Evolutionary conservation across 768 basidiomycete species (phyloP).

Genomic region (Cyclocybe aegerita): DNA sequence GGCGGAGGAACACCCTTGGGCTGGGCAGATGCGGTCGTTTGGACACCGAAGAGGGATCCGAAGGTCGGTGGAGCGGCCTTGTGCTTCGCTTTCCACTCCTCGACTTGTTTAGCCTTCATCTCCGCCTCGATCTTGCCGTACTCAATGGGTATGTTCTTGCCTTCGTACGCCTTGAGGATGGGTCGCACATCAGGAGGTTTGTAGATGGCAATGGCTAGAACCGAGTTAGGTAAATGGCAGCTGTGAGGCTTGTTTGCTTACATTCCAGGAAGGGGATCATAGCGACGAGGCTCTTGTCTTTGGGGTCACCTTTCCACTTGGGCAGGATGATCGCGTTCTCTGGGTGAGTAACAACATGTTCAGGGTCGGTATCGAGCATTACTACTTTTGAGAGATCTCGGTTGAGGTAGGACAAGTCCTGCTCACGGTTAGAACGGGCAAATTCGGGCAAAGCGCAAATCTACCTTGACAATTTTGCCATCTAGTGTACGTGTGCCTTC

Average conservation of each 20-base stretch:
- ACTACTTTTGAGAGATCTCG: slow-evolving; percentile 91
- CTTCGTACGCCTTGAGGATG: slow-evolving; percentile 80
- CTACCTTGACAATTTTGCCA: slow-evolving; percentile 83
- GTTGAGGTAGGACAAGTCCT: slow-evolving; percentile 94
- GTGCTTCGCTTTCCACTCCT: slow-evolving; percentile 70
- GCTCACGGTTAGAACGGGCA: not conserved
- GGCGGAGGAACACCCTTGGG: slow-evolving; percentile 35
- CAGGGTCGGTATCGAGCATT: slow-evolving; percentile 79
- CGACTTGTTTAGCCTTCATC: slow-evolving; percentile 72
- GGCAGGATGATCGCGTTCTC: slow-evolving; percentile 86
- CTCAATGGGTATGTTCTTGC: slow-evolving; percentile 85
- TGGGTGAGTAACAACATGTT: slow-evolving; percentile 76
- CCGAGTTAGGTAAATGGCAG: not conserved
- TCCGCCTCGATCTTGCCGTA: slow-evolving; percentile 88
- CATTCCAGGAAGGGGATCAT: slow-evolving; percentile 98
- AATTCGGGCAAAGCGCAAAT: slow-evolving; percentile 1
- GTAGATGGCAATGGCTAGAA: slow-evolving; percentile 87
- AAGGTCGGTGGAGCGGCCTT: slow-evolving; percentile 29
- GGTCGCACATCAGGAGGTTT: slow-evolving; percentile 85
- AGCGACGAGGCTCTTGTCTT: slow-evolving; percentile 74
- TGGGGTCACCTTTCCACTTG: slow-evolving; percentile 81
- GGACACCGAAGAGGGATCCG: slow-evolving; percentile 30
- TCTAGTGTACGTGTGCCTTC: slow-evolving; percentile 86
- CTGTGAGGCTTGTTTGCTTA: slow-evolving; percentile 20
- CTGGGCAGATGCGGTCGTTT: slow-evolving; percentile 12